phyloP scores from a whole-genome alignment of 495 filamentous ascomycete species.

The Lasiosphaeria ovina region DNA sequence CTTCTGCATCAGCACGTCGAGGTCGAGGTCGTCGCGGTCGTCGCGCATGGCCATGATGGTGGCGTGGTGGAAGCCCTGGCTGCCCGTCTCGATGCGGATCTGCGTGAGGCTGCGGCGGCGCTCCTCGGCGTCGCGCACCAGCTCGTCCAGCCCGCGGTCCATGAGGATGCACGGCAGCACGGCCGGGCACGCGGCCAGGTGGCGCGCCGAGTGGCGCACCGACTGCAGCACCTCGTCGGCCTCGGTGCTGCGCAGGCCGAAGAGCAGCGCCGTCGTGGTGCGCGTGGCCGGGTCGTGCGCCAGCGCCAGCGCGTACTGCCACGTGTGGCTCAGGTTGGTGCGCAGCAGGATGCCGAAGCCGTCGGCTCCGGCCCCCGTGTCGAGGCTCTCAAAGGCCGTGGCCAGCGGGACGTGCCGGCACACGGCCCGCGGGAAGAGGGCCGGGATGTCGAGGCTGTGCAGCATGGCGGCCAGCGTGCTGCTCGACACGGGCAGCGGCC shows the following conservation, averaged over 20 bases:
- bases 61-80: neutral
- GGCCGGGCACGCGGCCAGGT: neutral
- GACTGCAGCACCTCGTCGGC: neutral
- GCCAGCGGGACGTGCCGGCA: neutral
- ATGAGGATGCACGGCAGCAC: neutral
- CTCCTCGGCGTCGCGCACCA: neutral
- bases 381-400: neutral
- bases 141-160: neutral
- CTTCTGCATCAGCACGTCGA: constrained; percentile 1
- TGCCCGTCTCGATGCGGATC: neutral
- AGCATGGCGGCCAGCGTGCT: neutral
- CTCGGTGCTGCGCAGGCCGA: neutral
- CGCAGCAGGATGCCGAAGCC: neutral
- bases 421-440: neutral
- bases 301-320: neutral
- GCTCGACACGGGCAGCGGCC: neutral
- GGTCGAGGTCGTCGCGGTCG: neutral
- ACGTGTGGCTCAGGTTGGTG: neutral
- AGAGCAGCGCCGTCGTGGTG: neutral
- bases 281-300: neutral
- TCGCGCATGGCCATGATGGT: neutral
- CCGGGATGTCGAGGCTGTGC: neutral
- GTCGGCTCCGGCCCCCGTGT: neutral
- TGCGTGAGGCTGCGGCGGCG: neutral
- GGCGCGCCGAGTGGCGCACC: neutral